A percentile compares a stretch with the other conserved stretches of the same genome.
Conservation (phyloP, 2,329 filamentous ascomycete species). For the Calonectria pseudoreteaudii region DNA sequence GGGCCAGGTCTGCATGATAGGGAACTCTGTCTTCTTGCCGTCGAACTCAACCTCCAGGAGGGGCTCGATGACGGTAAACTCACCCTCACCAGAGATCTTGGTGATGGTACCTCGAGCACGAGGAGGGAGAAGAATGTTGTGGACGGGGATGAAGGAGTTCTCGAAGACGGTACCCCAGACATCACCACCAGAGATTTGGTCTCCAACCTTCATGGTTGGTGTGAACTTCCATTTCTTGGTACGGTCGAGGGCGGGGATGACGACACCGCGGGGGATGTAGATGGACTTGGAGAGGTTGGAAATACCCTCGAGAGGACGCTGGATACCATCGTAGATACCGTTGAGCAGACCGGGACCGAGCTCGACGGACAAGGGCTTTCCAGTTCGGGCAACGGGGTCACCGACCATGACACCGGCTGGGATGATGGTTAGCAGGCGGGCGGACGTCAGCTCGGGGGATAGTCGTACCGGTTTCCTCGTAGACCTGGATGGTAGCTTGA, state of each 20-base stretch:
- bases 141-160: constrained; percentile 93
- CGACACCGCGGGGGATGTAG: constrained; percentile 96
- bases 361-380: constrained; percentile 97
- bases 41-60: constrained; percentile 97
- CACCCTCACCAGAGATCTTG: constrained; percentile 87
- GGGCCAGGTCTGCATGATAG: constrained; percentile 99
- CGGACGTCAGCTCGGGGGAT: constrained; percentile 3
- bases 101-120: constrained; percentile 93
- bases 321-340: constrained; percentile 99
- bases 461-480: constrained; percentile 92
- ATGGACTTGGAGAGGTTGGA: constrained; percentile 83
- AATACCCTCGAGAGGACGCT: constrained; percentile 91
- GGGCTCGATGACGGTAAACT: constrained; percentile 94
- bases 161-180: constrained; percentile 96
- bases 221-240: constrained; percentile 97
- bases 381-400: constrained; percentile 89
- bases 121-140: constrained; percentile 93
- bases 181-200: constrained; percentile 96
- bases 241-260: constrained; percentile 88
- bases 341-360: constrained; percentile 97
- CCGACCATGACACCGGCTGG: constrained; percentile 93
- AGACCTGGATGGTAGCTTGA: constrained; percentile 97
- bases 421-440: constrained; percentile 31
- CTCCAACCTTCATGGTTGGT: constrained; percentile 90
- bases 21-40: constrained; percentile 91